Conservation (phyloP, 768 basidiomycete genomes). For the Lactarius psammicola region DNA sequence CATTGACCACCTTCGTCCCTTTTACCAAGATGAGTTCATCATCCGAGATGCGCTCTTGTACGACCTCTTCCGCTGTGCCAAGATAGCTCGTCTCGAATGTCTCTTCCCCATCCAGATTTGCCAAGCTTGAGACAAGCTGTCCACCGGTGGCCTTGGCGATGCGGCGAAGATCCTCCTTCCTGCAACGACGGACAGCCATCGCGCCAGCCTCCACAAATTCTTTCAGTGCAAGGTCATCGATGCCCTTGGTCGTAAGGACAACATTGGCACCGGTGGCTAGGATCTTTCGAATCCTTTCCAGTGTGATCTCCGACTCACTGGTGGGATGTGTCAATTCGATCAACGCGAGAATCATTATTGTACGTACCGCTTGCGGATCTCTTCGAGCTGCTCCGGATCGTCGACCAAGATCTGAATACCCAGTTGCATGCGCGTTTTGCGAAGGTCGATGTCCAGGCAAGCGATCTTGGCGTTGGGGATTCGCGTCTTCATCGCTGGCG, state of each 20-base stretch:
- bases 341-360: background rate
- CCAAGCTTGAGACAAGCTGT: slow-evolving; percentile 86
- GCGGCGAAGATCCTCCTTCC: slow-evolving; percentile 94
- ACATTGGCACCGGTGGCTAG: slow-evolving; percentile 96
- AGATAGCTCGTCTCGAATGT: slow-evolving; percentile 91
- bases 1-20: slow-evolving; percentile 95
- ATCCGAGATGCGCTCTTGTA: slow-evolving; percentile 96
- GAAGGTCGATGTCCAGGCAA: slow-evolving; percentile 96
- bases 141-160: slow-evolving; percentile 98
- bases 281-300: slow-evolving; percentile 95
- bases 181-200: slow-evolving; percentile 96
- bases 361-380: slow-evolving; percentile 84
- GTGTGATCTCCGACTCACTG: slow-evolving; percentile 93
- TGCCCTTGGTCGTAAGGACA: slow-evolving; percentile 95
- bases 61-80: slow-evolving; percentile 92
- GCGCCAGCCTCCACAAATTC: slow-evolving; percentile 99
- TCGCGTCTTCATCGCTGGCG: slow-evolving; percentile 92
- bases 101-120: slow-evolving; percentile 97
- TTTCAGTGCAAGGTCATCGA: slow-evolving; percentile 96
- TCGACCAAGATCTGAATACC: slow-evolving; percentile 97
- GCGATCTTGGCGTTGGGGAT: slow-evolving; percentile 95
- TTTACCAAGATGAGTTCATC: slow-evolving; percentile 97
- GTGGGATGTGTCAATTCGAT: slow-evolving; percentile 8
- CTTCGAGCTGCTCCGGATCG: slow-evolving; percentile 93
- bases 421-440: slow-evolving; percentile 95